A percentile compares a stretch with the other conserved stretches of the same genome.
Evolutionary conservation across 2,329 filamentous ascomycete genomes (phyloP).

Genomic region (Venturiaceae sp.): DNA sequence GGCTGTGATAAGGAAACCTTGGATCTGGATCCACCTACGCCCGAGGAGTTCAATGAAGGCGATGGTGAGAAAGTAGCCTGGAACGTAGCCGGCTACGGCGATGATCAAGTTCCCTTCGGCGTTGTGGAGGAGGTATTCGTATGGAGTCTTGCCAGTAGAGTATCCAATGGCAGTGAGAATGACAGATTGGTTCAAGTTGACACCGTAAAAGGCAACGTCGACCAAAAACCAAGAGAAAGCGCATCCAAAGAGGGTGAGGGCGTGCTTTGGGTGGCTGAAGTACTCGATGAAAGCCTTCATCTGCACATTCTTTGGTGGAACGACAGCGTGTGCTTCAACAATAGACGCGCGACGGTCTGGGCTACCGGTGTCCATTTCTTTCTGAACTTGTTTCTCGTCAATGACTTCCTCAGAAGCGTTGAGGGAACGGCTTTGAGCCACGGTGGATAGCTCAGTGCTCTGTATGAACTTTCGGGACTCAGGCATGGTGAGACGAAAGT

Average conservation of each 20-base stretch:
- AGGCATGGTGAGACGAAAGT: constrained; percentile 18
- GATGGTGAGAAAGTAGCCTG: constrained; percentile 20
- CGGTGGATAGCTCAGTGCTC: constrained; percentile 14
- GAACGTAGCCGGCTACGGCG: constrained; percentile 18
- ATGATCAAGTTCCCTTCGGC: constrained; percentile 27
- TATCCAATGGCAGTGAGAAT: constrained; percentile 23
- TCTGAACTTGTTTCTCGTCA: not conserved
- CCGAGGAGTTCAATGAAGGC: constrained; percentile 17
- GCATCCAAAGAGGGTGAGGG: constrained; percentile 7
- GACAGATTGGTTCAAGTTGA: constrained; percentile 25
- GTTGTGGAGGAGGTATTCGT: constrained; percentile 22
- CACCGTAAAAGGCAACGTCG: constrained; percentile 24
- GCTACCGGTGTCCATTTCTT: not conserved
- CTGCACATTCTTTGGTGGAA: constrained; percentile 18
- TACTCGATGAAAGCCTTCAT: constrained; percentile 13
- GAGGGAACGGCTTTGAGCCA: constrained; percentile 9
- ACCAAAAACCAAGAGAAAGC: constrained; percentile 22
- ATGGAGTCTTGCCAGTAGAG: constrained; percentile 19
- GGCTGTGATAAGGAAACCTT: constrained; percentile 13
- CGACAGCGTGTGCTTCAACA: constrained; percentile 10
- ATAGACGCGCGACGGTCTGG: constrained; percentile 4
- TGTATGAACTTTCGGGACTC: constrained; percentile 15
- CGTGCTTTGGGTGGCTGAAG: constrained; percentile 17
- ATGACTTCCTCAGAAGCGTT: not conserved
- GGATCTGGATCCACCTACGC: constrained; percentile 14